These are phyloP conservation scores for Penicillium macrosclerotiorum DNA, from an alignment of 495 filamentous ascomycete genomes.

Conservation along the genomic window DNA sequence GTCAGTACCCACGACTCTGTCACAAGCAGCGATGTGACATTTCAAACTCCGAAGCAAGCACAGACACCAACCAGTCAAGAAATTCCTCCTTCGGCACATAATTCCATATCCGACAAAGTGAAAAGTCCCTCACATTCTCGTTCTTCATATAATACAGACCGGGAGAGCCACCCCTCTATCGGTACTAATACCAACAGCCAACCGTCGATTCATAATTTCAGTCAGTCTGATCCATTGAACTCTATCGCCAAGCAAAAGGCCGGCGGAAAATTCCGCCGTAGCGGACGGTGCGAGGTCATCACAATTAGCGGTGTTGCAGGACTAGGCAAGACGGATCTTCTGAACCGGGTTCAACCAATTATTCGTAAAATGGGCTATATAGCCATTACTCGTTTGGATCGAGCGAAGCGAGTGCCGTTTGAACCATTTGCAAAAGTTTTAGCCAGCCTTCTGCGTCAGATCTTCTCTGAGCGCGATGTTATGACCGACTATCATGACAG, in stretches of 20 bases:
- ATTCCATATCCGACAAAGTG: slow-evolving; percentile 22
- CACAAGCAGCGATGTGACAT: slow-evolving; percentile 34
- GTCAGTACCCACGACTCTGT: slow-evolving; percentile 38
- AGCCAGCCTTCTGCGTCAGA: slow-evolving; percentile 82
- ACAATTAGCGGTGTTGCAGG: slow-evolving; percentile 73
- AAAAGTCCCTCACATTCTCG: slow-evolving; percentile 41
- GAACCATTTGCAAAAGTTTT: slow-evolving; percentile 77
- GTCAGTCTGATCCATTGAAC: slow-evolving; percentile 31
- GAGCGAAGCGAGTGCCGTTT: slow-evolving; percentile 75
- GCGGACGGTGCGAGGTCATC: slow-evolving; percentile 73
- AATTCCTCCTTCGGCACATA: neutral
- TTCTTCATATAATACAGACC: slow-evolving; percentile 35
- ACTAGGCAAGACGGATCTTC: slow-evolving; percentile 78
- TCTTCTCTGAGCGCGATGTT: slow-evolving; percentile 86
- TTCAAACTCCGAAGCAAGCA: slow-evolving; percentile 29
- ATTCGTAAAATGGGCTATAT: slow-evolving; percentile 77
- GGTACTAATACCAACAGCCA: slow-evolving; percentile 27
- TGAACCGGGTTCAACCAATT: slow-evolving; percentile 71
- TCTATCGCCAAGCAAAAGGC: slow-evolving; percentile 39
- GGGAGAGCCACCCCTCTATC: slow-evolving; percentile 31
- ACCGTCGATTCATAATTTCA: slow-evolving; percentile 28
- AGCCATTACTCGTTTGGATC: slow-evolving; percentile 81
- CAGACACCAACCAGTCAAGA: slow-evolving; percentile 10
- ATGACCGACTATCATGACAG: slow-evolving; percentile 77
- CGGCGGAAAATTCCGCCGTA: slow-evolving; percentile 58